A percentile compares a stretch with the other conserved stretches of the same genome.
Evolutionary conservation across 306 rosid genomes (phyloP).

Genomic region (Cicer bijugum): DNA sequence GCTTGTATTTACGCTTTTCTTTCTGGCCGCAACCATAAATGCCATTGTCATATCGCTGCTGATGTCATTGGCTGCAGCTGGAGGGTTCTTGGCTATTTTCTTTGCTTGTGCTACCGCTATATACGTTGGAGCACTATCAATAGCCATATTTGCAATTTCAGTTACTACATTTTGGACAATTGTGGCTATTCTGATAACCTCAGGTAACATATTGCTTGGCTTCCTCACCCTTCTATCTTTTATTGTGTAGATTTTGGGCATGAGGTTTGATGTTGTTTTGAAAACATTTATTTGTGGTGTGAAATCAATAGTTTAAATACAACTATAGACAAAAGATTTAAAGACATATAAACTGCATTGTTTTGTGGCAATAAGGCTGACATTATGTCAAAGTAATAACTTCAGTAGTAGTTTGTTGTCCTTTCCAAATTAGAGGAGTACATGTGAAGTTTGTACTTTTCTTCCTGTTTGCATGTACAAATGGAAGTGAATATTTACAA

Average conservation of each 20-base stretch:
- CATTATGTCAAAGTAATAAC: conserved; percentile 4
- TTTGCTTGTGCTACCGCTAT: conserved; percentile 67
- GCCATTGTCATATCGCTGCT: conserved; percentile 74
- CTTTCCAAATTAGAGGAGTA: conserved; percentile 1
- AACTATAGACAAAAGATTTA: conserved; percentile 6
- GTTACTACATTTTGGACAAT: conserved; percentile 61
- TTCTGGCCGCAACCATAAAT: conserved; percentile 78
- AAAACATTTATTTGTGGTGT: conserved; percentile 4
- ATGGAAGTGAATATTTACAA: not conserved
- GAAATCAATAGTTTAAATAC: conserved; percentile 31
- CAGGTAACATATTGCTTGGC: conserved; percentile 61
- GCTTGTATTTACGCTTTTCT: conserved; percentile 83
- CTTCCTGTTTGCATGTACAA: not conserved
- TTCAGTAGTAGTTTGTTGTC: conserved; percentile 24
- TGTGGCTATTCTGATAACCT: conserved; percentile 63
- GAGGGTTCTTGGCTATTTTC: conserved; percentile 95
- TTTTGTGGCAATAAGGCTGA: conserved; percentile 29
- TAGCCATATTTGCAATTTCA: conserved; percentile 72
- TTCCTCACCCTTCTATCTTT: conserved; percentile 36
- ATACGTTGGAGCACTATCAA: conserved; percentile 79
- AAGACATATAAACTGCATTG: conserved; percentile 11
- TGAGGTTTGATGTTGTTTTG: conserved; percentile 14
- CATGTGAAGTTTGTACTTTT: not conserved
- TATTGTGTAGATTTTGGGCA: not conserved
- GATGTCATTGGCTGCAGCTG: conserved; percentile 83